phyloP scores from a whole-genome alignment of 768 basidiomycete species.

The Podaxis sp. region DNA sequence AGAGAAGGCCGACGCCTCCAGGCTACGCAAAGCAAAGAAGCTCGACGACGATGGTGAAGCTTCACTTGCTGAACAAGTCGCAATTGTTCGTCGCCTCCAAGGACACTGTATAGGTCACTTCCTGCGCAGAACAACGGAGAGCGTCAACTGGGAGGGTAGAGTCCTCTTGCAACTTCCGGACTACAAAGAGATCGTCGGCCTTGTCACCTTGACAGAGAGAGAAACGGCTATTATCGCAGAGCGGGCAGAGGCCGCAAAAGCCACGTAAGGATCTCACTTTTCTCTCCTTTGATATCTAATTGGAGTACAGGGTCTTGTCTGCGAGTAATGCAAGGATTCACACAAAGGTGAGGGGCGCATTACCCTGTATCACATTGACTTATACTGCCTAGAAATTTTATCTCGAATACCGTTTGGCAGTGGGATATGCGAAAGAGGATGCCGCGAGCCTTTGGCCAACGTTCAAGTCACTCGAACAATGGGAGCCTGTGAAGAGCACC shows the following conservation, averaged over 20 bases:
- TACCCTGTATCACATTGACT: neutral
- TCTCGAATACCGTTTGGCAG: conserved; percentile 14
- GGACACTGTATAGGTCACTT: conserved; percentile 19
- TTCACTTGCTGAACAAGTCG: conserved; percentile 13
- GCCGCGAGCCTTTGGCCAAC: neutral
- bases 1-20: conserved; percentile 22
- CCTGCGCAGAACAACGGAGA: conserved; percentile 22
- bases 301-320: neutral
- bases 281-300: neutral
- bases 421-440: conserved; percentile 13
- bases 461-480: conserved; percentile 17
- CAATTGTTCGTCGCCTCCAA: conserved; percentile 18
- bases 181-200: neutral
- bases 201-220: conserved; percentile 18
- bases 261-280: neutral
- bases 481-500: conserved; percentile 17
- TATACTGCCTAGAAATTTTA: conserved; percentile 17
- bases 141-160: conserved; percentile 16
- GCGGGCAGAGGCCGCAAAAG: neutral
- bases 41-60: conserved; percentile 8
- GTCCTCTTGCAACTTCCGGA: conserved; percentile 20
- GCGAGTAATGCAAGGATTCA: neutral
- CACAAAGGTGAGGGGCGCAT: neutral
- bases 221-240: conserved; percentile 22
- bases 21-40: conserved; percentile 17